phyloP scores from a whole-genome alignment of 2,329 filamentous ascomycete species.

The Cadophora sp. region DNA sequence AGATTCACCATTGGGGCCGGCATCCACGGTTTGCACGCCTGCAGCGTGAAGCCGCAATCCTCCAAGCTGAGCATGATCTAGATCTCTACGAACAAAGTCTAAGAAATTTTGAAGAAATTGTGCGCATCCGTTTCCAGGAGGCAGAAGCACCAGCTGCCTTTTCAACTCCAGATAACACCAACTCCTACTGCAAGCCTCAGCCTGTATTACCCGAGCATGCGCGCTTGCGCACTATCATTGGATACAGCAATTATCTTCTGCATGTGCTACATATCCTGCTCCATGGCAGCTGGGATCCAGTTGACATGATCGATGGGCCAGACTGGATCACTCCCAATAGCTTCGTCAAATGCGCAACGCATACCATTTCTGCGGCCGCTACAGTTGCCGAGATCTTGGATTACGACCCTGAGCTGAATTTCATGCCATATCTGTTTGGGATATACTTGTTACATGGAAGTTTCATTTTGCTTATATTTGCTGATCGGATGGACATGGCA shows the following conservation, averaged over 20 bases:
- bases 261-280: slow-evolving; percentile 56
- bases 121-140: not conserved
- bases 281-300: slow-evolving; percentile 57
- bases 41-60: no score
- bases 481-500: slow-evolving; percentile 56
- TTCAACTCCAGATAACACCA: slow-evolving; percentile 3
- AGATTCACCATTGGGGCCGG: no score
- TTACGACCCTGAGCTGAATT: slow-evolving; percentile 56
- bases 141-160: not conserved
- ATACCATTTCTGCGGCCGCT: slow-evolving; percentile 54
- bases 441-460: slow-evolving; percentile 59
- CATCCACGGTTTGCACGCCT: no score
- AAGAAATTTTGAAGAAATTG: not conserved
- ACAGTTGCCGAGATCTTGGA: slow-evolving; percentile 53
- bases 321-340: slow-evolving; percentile 55
- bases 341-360: slow-evolving; percentile 54
- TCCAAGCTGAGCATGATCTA: no score
- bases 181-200: slow-evolving; percentile 19
- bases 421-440: slow-evolving; percentile 60
- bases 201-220: slow-evolving; percentile 39
- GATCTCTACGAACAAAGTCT: slow-evolving; percentile 21
- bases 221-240: slow-evolving; percentile 50
- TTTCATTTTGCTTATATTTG: slow-evolving; percentile 56
- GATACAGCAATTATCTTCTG: slow-evolving; percentile 55
- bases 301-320: slow-evolving; percentile 55